Evolutionary conservation across 83 land plant genomes (phyloP), one percentile per base, ranked within the genome.

Genomic region (Thuja plicata): DNA sequence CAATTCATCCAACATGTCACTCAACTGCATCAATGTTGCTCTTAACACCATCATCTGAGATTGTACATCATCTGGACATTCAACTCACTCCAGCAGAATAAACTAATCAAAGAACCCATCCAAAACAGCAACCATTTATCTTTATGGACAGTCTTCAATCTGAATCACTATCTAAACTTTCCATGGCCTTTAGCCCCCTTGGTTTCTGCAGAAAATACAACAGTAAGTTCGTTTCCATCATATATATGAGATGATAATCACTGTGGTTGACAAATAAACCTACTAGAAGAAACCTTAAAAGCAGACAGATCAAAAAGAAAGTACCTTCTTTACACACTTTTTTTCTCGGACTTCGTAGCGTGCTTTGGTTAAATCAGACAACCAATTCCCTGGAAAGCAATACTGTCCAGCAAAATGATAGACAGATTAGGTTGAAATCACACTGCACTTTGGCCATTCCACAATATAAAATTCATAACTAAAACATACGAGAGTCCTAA

Each of bases 281-380:
- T 32, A 40, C 70, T 55, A 52, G 8, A 86, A 35, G 45, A 86
- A 43, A 11, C 30, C 32, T 3, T 30, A 27, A 84, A 84, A 48
- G 34, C 34, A 48, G 34, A 41, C 45, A 52, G 45, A 48, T 24
- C 32, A 84, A 27, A 41, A 8, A 32, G 84, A 13, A 34, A 55
- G 45, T 92, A 96, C 97, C 97, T 96, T 95, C 93, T 96, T 96
- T 35, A 89, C 89, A 79, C 96, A 88, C 84, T 96, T 96, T 92
- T 95, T 96, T 91, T 96, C 97, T 87, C 93, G 87, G 30, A 95
- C 96, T 89, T 95, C 97, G 71, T 96, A 96, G 12, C 97, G 95
- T 46, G 91, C 92, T 88, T 91, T 91, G 24, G 93, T 89, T 88
- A 96, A n/a, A 19, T 96, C 95, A 46, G 91, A 92, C 7, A 96